Evolutionary conservation across 805 yeast species (phyloP).

Genomic region (Starmerella apis): DNA sequence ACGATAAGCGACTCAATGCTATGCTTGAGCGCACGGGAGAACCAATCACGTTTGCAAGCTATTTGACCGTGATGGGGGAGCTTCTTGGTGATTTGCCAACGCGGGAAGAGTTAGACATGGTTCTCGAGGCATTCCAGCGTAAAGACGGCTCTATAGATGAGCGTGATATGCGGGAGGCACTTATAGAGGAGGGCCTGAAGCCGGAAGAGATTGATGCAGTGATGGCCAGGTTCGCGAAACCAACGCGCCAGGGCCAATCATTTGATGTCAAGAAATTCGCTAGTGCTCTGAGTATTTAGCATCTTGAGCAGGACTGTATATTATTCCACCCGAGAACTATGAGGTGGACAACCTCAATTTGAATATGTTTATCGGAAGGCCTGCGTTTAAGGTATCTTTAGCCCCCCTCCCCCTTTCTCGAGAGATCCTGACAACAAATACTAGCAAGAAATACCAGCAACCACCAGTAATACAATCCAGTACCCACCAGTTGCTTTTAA

Average conservation of each 20-base stretch:
- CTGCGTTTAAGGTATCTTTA: too few relatives aligned
- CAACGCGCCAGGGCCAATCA: slow-evolving; percentile 18
- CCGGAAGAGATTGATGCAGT: slow-evolving; percentile 20
- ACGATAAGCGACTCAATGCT: slow-evolving; percentile 17
- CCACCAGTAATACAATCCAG: too few relatives aligned
- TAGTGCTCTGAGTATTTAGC: slow-evolving; percentile 13
- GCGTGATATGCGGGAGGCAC: slow-evolving; percentile 17
- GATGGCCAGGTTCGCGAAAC: slow-evolving; percentile 17
- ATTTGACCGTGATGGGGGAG: slow-evolving; percentile 26
- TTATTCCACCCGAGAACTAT: too few relatives aligned
- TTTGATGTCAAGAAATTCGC: slow-evolving; percentile 23
- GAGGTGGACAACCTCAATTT: too few relatives aligned
- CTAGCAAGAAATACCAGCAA: too few relatives aligned
- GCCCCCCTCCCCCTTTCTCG: too few relatives aligned
- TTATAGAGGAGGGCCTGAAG: slow-evolving; percentile 20
- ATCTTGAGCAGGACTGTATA: too few relatives aligned
- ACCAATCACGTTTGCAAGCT: slow-evolving; percentile 24
- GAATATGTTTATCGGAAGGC: too few relatives aligned
- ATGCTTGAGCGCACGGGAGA: slow-evolving; percentile 27
- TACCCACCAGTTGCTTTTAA: too few relatives aligned
- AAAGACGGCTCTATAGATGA: slow-evolving; percentile 22
- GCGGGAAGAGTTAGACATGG: slow-evolving; percentile 23
- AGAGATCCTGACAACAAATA: too few relatives aligned
- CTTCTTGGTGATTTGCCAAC: slow-evolving; percentile 21
- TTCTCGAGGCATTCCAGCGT: slow-evolving; percentile 23